Conservation (phyloP, 208 protist species). For the Endotrypanum monterogeii region DNA sequence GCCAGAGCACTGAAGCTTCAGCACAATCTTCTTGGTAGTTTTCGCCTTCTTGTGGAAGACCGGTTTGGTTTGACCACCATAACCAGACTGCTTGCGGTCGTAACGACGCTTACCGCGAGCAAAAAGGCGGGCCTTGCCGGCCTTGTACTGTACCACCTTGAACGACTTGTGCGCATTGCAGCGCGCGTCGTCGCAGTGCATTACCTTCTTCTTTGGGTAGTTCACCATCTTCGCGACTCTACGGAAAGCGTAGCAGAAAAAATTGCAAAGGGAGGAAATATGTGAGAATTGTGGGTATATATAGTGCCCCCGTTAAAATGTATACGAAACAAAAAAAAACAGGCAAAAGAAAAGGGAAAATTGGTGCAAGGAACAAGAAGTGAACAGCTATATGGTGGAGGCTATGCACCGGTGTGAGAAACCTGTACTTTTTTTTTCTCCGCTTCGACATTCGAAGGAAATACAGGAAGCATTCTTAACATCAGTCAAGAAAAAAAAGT, state of each 20-base stretch:
- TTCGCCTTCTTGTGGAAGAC: conserved; percentile 99
- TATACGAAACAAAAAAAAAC: conserved; percentile 17
- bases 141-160: conserved; percentile 99
- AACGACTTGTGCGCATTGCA: conserved; percentile 97
- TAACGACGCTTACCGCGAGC: conserved; percentile 99
- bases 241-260: not conserved
- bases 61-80: conserved; percentile 99
- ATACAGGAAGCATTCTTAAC: no score
- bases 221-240: conserved; percentile 97
- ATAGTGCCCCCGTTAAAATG: not conserved
- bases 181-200: conserved; percentile 88
- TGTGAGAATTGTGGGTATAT: not conserved
- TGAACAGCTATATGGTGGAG: not conserved
- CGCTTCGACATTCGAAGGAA: no score
- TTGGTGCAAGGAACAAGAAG: not conserved
- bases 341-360: conserved; percentile 15
- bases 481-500: no score
- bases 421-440: no score
- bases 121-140: conserved; percentile 98
- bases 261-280: conserved; percentile 10
- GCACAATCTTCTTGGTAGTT: conserved; percentile 99
- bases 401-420: no score
- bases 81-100: conserved; percentile 99
- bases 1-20: conserved; percentile 98
- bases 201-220: conserved; percentile 94